Evolutionary conservation across 768 basidiomycete species (phyloP), one percentile per base, ranked within the genome.

Genomic region (Suillus luteus): DNA sequence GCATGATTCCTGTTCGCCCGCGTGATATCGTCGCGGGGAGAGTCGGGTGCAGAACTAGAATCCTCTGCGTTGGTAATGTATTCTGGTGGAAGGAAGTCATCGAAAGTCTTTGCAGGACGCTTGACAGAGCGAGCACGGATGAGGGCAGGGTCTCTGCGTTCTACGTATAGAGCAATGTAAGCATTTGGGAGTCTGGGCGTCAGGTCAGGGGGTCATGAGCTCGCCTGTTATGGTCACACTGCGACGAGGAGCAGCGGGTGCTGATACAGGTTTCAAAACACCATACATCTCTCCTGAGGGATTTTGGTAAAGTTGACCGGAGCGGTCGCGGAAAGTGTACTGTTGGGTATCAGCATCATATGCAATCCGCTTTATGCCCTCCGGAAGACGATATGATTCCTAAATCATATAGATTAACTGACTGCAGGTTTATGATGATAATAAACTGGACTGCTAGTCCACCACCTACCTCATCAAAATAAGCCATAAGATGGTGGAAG

Each of bases 341-440:
- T 76, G 72, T n/a, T 76, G 70, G 0, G 81, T 78, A 61, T 87
- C 86, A 0, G 83, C 78, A 65, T 87, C 86, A 62, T 86, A 87
- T 2, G 73, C 82, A 12, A 84, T 75, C 7, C 86, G 78, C 59
- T 75, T 78, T 69, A 86, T 75, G 35, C 85, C 85, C 37, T 76
- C 77, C 9, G 75, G 75, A 43, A 76, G 76, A 48, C 75, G 75
- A 58, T 62, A 66, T 65, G 71, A 17, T 61, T 79, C 81, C 79
- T 81, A 57, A 7, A 27, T 40, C 2, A 58, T 38, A 1, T 4
- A 22, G 40, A 57, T 35, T 8, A 62, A 5, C 40, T 35, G 40
- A 27, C 37, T 31, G 6, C 33, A 54, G 17, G 24, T 55, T 27
- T 62, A 33, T 37, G 54, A 67, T 12, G 11, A 22, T 38, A 17